phyloP scores from a whole-genome alignment of 441 rosid species.

The Populus tomentosa region DNA sequence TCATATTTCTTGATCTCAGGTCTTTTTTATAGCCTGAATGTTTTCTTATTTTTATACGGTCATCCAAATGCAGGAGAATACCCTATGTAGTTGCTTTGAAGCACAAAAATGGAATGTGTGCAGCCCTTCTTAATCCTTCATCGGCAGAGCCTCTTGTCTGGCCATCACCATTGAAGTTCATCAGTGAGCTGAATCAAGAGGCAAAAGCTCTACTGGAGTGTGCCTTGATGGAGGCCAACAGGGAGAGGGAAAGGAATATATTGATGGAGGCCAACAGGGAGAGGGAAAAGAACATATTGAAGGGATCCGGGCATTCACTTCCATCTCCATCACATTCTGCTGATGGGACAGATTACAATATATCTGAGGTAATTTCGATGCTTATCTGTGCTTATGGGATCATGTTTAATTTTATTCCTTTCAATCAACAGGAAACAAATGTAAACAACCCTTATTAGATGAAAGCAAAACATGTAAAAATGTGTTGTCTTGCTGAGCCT shows the following conservation, averaged over 20 bases:
- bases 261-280: slow-evolving; percentile 81
- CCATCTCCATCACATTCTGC: slow-evolving; percentile 73
- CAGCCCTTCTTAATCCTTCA: slow-evolving; percentile 84
- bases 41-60: neutral
- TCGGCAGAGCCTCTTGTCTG: slow-evolving; percentile 96
- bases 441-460: neutral
- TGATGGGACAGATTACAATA: slow-evolving; percentile 54
- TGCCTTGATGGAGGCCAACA: slow-evolving; percentile 84
- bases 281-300: slow-evolving; percentile 80
- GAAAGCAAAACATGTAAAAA: neutral
- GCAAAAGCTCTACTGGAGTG: slow-evolving; percentile 73
- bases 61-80: slow-evolving; percentile 59
- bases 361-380: slow-evolving; percentile 67
- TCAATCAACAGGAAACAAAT: neutral
- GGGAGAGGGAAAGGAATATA: slow-evolving; percentile 79
- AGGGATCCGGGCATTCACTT: slow-evolving; percentile 53
- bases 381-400: neutral
- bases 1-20: neutral
- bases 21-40: neutral
- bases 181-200: slow-evolving; percentile 83
- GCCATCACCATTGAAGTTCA: slow-evolving; percentile 96
- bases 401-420: too few relatives aligned
- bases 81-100: slow-evolving; percentile 77
- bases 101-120: slow-evolving; percentile 78
- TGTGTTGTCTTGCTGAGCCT: neutral